phyloP scores from a whole-genome alignment of 805 yeast genomes.

The Candida gorgasii region DNA sequence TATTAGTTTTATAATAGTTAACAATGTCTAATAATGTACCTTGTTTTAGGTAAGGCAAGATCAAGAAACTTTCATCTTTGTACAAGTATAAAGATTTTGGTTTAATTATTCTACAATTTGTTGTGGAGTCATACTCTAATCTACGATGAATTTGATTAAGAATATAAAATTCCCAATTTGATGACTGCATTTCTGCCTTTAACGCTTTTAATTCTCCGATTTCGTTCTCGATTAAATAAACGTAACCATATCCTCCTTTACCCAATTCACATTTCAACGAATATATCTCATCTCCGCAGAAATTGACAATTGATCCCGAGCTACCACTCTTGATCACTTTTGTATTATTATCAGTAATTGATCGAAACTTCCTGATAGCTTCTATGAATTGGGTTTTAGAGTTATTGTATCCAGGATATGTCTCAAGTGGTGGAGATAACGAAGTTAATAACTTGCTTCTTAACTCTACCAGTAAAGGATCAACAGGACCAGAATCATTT shows the following conservation, averaged over 20 bases:
- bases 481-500: slow-evolving; percentile 11
- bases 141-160: slow-evolving; percentile 56
- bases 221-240: slow-evolving; percentile 65
- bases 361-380: slow-evolving; percentile 29
- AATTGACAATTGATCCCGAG: slow-evolving; percentile 44
- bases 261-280: slow-evolving; percentile 63
- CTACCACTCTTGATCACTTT: slow-evolving; percentile 35
- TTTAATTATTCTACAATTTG: slow-evolving; percentile 42
- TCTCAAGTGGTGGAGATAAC: slow-evolving; percentile 34
- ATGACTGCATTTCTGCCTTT: slow-evolving; percentile 69
- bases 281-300: slow-evolving; percentile 43
- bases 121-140: slow-evolving; percentile 9
- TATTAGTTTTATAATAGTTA: slow-evolving; percentile 41
- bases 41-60: slow-evolving; percentile 62
- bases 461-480: slow-evolving; percentile 47
- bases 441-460: slow-evolving; percentile 39
- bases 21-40: slow-evolving; percentile 76
- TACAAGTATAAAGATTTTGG: slow-evolving; percentile 56
- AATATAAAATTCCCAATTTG: slow-evolving; percentile 81
- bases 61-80: slow-evolving; percentile 66
- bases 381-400: slow-evolving; percentile 17
- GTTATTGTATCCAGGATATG: slow-evolving; percentile 32
- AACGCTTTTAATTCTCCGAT: slow-evolving; percentile 61
- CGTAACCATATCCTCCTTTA: slow-evolving; percentile 78
- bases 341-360: slow-evolving; percentile 36